phyloP scores from a whole-genome alignment of 1,284 basidiomycete species.

The Leccinum variabile region DNA sequence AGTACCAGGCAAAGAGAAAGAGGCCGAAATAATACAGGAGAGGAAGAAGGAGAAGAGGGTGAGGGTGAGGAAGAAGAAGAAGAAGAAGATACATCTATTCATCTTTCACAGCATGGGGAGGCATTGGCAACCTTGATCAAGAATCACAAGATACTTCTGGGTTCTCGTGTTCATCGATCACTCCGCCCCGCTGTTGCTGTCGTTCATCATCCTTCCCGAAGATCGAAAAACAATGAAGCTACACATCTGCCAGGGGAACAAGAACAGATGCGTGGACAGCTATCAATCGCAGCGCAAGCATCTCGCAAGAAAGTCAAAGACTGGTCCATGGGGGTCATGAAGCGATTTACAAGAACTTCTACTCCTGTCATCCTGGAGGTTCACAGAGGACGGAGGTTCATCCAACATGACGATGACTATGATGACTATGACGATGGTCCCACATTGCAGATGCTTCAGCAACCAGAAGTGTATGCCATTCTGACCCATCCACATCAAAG shows the following conservation, averaged over 20 bases:
- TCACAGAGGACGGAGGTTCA: no score
- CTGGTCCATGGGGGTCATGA: no score
- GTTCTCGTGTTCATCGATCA: background rate
- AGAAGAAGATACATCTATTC: background rate
- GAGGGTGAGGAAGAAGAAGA: no score
- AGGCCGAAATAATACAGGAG: no score
- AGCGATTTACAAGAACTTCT: no score
- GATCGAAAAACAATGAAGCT: background rate
- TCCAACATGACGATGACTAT: no score
- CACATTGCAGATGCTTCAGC: slow-evolving; percentile 13
- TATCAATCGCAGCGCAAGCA: no score
- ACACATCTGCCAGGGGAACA: background rate
- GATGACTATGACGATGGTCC: background rate
- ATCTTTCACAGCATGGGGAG: background rate
- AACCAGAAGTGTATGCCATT: slow-evolving; percentile 9
- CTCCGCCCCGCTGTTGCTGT: background rate
- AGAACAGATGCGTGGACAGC: no score
- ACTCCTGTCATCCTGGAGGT: no score
- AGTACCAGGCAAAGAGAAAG: no score
- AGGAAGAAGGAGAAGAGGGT: no score
- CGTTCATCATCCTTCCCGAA: background rate
- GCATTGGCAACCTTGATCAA: background rate
- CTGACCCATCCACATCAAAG: background rate
- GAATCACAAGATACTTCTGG: slow-evolving; percentile 5
- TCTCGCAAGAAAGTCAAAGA: no score